These are phyloP conservation scores for Aspergillus hortae DNA, from an alignment of 2,329 filamentous ascomycete species.

Conservation along the genomic window DNA sequence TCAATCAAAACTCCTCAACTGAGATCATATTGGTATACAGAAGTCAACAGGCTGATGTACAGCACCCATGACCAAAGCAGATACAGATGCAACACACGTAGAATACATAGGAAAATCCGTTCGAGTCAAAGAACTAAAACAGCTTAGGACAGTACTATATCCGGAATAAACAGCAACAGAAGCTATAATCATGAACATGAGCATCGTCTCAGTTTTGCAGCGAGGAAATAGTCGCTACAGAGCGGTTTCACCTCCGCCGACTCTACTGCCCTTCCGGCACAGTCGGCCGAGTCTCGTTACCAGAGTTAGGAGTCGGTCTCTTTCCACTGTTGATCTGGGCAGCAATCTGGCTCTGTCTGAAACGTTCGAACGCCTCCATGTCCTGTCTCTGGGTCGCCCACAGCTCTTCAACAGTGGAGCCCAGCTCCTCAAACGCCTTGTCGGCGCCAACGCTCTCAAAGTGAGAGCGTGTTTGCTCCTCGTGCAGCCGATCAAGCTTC, in stretches of 20 bases:
- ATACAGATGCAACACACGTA: no score
- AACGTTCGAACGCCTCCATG: conserved; percentile 41
- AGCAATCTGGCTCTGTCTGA: conserved; percentile 45
- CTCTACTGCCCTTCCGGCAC: not conserved
- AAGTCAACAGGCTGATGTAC: no score
- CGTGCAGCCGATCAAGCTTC: conserved; percentile 42
- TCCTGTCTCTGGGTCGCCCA: conserved; percentile 41
- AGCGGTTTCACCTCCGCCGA: conserved; percentile 2
- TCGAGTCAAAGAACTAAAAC: no score
- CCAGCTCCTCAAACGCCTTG: conserved; percentile 41
- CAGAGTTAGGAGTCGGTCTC: conserved; percentile 11
- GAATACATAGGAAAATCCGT: no score
- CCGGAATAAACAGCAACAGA: not conserved
- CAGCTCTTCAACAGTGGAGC: conserved; percentile 45
- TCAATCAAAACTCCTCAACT: not conserved
- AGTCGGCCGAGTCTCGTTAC: conserved; percentile 1
- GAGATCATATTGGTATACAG: not conserved
- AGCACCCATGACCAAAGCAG: no score
- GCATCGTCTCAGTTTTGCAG: not conserved
- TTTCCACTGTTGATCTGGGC: conserved; percentile 44
- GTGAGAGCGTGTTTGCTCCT: conserved; percentile 38
- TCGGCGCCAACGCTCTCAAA: conserved; percentile 39
- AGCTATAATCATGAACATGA: not conserved
- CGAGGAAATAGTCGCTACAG: conserved; percentile 6
- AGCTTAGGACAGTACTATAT: no score